Evolutionary conservation across 2,329 filamentous ascomycete genomes (phyloP).

Genomic region (Coniochaeta sp.): DNA sequence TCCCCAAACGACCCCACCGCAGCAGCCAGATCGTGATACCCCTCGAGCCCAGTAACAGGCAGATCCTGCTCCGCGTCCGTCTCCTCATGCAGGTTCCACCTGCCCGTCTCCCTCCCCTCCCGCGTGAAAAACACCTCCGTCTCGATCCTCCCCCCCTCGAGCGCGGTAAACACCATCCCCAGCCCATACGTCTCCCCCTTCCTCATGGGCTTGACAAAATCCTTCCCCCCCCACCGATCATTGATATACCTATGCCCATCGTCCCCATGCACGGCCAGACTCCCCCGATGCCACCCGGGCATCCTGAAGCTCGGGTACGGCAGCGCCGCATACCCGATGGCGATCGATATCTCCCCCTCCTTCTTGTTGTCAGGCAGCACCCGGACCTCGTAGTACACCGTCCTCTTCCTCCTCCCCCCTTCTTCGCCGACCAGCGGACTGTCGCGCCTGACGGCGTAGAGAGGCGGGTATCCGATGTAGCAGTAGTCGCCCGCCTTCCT

Average conservation of each 20-base stretch:
- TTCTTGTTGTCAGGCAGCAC: slow-evolving; percentile 34
- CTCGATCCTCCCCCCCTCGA: slow-evolving; percentile 22
- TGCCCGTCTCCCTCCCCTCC: slow-evolving; percentile 49
- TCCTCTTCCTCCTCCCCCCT: slow-evolving; percentile 22
- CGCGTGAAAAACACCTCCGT: slow-evolving; percentile 64
- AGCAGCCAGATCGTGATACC: slow-evolving; percentile 62
- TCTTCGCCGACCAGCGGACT: slow-evolving; percentile 36
- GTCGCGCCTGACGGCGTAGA: slow-evolving; percentile 56
- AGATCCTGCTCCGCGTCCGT: slow-evolving; percentile 54
- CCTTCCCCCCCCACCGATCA: slow-evolving; percentile 63
- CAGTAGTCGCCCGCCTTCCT: slow-evolving; percentile 47
- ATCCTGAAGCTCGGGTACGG: slow-evolving; percentile 73
- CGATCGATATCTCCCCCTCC: slow-evolving; percentile 40
- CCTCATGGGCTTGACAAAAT: slow-evolving; percentile 58
- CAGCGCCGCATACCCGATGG: slow-evolving; percentile 62
- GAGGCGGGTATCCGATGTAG: slow-evolving; percentile 59
- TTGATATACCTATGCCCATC: slow-evolving; percentile 72
- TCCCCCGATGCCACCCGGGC: slow-evolving; percentile 74
- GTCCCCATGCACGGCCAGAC: slow-evolving; percentile 70
- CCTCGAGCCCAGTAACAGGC: slow-evolving; percentile 60
- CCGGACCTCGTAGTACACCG: slow-evolving; percentile 67
- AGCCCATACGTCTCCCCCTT: slow-evolving; percentile 61
- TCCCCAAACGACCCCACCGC: slow-evolving; percentile 63
- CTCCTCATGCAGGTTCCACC: slow-evolving; percentile 72
- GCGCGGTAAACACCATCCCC: slow-evolving; percentile 53